Percentiles rank a stretch among this genome's conserved stretches.
Conservation (phyloP, 768 basidiomycete species). For the Tulasnella sp. region DNA sequence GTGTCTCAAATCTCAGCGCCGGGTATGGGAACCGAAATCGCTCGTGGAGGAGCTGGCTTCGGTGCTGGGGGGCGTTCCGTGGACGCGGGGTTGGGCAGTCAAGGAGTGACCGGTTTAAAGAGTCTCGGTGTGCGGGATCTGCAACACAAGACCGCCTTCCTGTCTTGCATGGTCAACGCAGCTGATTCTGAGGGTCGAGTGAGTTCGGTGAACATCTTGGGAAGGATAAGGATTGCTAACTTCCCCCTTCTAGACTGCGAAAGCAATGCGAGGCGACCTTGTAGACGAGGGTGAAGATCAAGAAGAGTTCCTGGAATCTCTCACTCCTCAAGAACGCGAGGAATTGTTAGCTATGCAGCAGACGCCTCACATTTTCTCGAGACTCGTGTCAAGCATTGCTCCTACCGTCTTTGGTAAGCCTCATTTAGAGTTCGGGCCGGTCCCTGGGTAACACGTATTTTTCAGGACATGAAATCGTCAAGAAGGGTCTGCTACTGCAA, state of each 20-base stretch:
- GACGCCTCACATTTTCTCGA: conserved; percentile 87
- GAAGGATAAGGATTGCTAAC: neutral
- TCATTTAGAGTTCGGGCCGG: neutral
- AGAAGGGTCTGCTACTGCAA: conserved; percentile 92
- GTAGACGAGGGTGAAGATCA: conserved; percentile 65
- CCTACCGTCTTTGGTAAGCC: conserved; percentile 80
- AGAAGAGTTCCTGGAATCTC: conserved; percentile 76
- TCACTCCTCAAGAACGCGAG: conserved; percentile 91
- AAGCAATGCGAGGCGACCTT: conserved; percentile 81
- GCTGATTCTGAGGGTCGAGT: conserved; percentile 66
- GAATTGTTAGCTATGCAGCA: conserved; percentile 93
- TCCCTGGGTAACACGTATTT: neutral
- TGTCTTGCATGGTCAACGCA: conserved; percentile 95
- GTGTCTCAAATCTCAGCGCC: conserved; percentile 92
- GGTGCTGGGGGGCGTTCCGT: conserved; percentile 54
- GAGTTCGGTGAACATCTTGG: conserved; percentile 30
- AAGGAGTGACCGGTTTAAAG: conserved; percentile 90
- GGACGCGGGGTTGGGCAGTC: conserved; percentile 43
- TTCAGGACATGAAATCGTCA: conserved; percentile 87
- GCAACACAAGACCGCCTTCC: conserved; percentile 96
- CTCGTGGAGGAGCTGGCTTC: conserved; percentile 62
- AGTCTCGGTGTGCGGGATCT: conserved; percentile 89
- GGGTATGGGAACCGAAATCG: conserved; percentile 87
- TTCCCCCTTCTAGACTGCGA: conserved; percentile 45
- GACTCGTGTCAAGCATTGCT: conserved; percentile 89